A percentile compares a stretch with the other conserved stretches of the same genome.
Evolutionary conservation across 768 basidiomycete genomes (phyloP).

Genomic region (Mycena kentingensis): DNA sequence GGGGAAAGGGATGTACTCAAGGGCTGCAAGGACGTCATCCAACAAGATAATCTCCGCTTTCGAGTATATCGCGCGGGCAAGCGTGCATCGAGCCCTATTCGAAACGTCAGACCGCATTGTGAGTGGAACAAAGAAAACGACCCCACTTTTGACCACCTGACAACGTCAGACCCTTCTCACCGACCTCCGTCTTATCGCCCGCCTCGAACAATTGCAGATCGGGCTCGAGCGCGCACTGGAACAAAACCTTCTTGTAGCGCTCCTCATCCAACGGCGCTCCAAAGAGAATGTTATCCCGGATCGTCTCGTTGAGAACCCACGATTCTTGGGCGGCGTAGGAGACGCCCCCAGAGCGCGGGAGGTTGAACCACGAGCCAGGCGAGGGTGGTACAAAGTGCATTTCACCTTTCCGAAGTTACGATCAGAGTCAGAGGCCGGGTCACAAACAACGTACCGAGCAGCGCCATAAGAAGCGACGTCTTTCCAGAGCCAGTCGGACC

Average conservation of each 20-base stretch:
- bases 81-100: conserved; percentile 41
- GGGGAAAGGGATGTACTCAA: conserved; percentile 32
- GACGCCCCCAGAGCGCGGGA: conserved; percentile 69
- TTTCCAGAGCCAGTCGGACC: conserved; percentile 45
- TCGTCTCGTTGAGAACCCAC: conserved; percentile 84
- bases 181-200: conserved; percentile 38
- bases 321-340: conserved; percentile 85
- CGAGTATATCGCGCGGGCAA: conserved; percentile 49
- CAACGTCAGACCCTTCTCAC: conserved; percentile 55
- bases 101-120: conserved; percentile 17
- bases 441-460: conserved; percentile 40
- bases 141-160: conserved; percentile 49
- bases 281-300: conserved; percentile 82
- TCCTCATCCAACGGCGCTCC: conserved; percentile 77
- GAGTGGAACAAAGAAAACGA: conserved; percentile 27
- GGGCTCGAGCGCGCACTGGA: conserved; percentile 72
- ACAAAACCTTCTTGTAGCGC: conserved; percentile 75
- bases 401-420: conserved; percentile 41
- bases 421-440: conserved; percentile 10
- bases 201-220: conserved; percentile 64
- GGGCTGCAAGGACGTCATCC: conserved; percentile 49
- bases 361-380: conserved; percentile 64
- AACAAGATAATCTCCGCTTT: conserved; percentile 45
- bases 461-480: conserved; percentile 66
- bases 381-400: conserved; percentile 61